Conservation (phyloP, 2,329 filamentous ascomycete genomes). For the Ophiosphaerella korrae region DNA sequence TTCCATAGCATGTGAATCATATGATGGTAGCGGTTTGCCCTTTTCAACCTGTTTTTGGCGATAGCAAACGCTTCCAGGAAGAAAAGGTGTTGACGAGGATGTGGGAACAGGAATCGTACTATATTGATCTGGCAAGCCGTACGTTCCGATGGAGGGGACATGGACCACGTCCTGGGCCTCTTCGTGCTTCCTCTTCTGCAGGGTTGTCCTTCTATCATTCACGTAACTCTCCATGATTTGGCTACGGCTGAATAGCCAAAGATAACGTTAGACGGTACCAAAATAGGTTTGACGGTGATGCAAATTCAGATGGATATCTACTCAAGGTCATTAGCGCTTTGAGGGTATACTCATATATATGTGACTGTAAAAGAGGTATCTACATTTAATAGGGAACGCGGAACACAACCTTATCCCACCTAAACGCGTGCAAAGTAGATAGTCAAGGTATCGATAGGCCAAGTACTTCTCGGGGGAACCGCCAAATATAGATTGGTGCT, state of each 20-base stretch:
- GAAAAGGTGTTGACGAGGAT: too few species aligned
- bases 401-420: constrained; percentile 2
- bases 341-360: too few species aligned
- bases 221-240: neutral
- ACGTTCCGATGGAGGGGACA: neutral
- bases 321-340: neutral
- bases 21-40: neutral
- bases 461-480: too few species aligned
- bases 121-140: neutral
- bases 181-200: constrained; percentile 15
- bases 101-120: too few species aligned
- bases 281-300: neutral
- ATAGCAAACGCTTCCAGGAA: too few species aligned
- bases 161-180: neutral
- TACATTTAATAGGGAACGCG: constrained; percentile 1
- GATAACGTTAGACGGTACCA: neutral
- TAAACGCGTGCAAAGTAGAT: neutral
- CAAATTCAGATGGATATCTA: neutral
- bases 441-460: neutral
- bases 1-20: neutral
- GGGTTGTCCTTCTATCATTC: neutral
- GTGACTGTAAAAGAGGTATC: neutral
- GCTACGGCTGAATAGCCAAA: neutral
- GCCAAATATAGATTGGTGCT: neutral
- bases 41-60: neutral